Base-by-base conservation (phyloP, 768 basidiomycete genomes). In the Mycena latifolia region DNA sequence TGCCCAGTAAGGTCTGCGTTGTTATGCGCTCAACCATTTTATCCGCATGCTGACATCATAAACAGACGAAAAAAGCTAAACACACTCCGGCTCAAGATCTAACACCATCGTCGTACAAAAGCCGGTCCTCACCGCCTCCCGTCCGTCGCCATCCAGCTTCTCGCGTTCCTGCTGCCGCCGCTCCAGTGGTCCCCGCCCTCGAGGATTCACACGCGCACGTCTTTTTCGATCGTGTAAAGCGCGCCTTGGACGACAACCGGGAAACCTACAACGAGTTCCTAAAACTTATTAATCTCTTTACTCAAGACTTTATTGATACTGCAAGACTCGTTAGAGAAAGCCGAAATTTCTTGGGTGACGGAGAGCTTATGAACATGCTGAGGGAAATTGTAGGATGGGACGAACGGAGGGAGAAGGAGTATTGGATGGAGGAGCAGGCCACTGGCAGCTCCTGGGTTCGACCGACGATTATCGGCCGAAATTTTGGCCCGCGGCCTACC, bases 181-280 rank as follows among this genome's bases (percentile, higher is more conserved):
- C 65, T 20, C 66, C 70, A 15, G 74, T 76, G 9, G 71, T 76
- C 2, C 77, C 73, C 7, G 71, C 52, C 2, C 57, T 67, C 45
- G 54, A 65, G 7, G 72, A 70, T 50, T 64, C 71, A 10, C 68
- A 69, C 25, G 54, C 78, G 0, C 63, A 69, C 28, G 65, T 66
- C 59, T 98, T 98, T 80, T 99, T 99, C 76, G 96, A 98, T 63
- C 92, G 92, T 28, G 95, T 98, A 53, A 91, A 89, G 72, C 87
- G 87, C 18, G 82, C 86, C 1, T 80, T 95, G 47, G 89, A 91
- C 61, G 69, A 70, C 53, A 89, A 85, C 67, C 84, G 90, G 15
- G 92, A 94, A 52, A 88, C 89, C 1, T 94, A 92, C 78, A 94
- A 96, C 76, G 98, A 99, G 78, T 99, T 99, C 79, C 81, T 99